Evolutionary conservation across 352 stramenopile genomes (phyloP), one percentile per base, ranked within the genome.

Genomic region (Sclerospora graminicola): DNA sequence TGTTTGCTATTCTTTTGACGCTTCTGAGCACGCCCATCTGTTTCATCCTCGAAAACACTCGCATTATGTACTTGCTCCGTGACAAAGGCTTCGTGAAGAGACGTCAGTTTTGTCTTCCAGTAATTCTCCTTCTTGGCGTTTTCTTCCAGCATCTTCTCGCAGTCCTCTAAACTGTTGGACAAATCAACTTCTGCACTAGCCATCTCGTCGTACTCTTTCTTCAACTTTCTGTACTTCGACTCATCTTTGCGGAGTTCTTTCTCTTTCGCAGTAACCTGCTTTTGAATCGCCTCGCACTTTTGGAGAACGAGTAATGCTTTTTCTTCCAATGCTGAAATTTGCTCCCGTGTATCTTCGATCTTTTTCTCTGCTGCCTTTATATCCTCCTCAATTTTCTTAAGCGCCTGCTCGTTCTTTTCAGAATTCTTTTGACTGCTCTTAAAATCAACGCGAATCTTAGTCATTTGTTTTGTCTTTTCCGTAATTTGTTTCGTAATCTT

Each of bases 101-200:
- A 69, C 15, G 68, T 65, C 8, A 92, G 58, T 64, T 92, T 86
- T 14, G 58, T 75, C 21, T 69, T 65, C 81, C 83, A 93, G 62
- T 96, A 89, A 28, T 60, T 66, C 23, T 86, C 74, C 56, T 95
- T 97, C 54, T 87, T 94, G 7, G 82, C 59, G 48, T 89, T 94
- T 48, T 98, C 92, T 39, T 94, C 81, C 10, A 97, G 65, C 49
- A 91, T 80, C 52, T 96, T 95, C 24, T 92, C 82, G 40, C 95
- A 91, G 44, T 94, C 79, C 41, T 98, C 92, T 28, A 97, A 58
- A 48, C 95, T 86, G 21, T 90, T 94, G 32, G 82, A 52, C 15
- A 99, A 49, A 65, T 99, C 94, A 4, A 98, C 87, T 60, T 98
- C 93, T 8, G 73, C 69, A 42, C 73, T 94, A 27, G 82, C 84